A percentile compares a stretch with the other conserved stretches of the same genome.
Evolutionary conservation across 371 early-diverging fungal genomes (phyloP).

Genomic region (Chytridiales sp.): DNA sequence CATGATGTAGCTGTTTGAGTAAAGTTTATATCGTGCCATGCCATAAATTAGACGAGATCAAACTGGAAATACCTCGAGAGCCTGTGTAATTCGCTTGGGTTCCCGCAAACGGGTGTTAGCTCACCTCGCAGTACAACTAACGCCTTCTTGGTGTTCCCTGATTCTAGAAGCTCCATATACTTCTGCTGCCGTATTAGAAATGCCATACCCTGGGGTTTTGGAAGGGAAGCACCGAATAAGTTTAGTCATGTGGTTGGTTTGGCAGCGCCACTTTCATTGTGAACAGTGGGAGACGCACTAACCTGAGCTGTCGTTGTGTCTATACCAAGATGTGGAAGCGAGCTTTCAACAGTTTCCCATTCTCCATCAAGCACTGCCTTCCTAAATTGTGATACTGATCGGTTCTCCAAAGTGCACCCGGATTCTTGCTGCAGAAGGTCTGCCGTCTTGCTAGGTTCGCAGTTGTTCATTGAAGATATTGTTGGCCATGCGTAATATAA

Average conservation of each 20-base stretch:
- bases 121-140: conserved; percentile 69
- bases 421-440: conserved; percentile 67
- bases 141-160: conserved; percentile 59
- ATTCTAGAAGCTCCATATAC: conserved; percentile 77
- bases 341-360: conserved; percentile 66
- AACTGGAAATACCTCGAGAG: conserved; percentile 51
- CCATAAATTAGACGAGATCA: conserved; percentile 53
- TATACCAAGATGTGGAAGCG: conserved; percentile 51
- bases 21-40: neutral
- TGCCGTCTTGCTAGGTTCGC: neutral
- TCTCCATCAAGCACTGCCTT: conserved; percentile 65
- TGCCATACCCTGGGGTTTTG: conserved; percentile 33
- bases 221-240: neutral
- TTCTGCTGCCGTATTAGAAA: conserved; percentile 79
- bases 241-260: no score
- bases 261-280: no score
- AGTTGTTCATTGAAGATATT: neutral
- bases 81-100: conserved; percentile 55
- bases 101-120: conserved; percentile 65
- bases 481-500: no score
- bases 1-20: conserved; percentile 18
- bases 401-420: conserved; percentile 66
- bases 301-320: conserved; percentile 16
- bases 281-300: neutral
- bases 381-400: conserved; percentile 60